These are phyloP conservation scores for Xylariaceae sp. DNA, from an alignment of 2,329 filamentous ascomycete species.

Conservation along the genomic window DNA sequence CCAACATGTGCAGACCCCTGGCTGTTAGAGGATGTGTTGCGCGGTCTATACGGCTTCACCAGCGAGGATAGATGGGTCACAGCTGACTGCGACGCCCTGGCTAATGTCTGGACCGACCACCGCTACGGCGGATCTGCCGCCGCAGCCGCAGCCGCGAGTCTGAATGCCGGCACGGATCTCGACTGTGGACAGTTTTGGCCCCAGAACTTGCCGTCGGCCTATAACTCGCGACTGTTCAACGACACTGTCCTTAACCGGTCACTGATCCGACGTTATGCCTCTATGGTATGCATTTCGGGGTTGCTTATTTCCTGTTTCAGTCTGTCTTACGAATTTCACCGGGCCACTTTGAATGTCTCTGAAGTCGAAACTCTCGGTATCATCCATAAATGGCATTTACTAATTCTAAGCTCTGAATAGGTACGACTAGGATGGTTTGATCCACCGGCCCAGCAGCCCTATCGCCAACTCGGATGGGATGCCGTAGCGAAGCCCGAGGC, in stretches of 20 bases:
- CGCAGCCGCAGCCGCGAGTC: constrained; percentile 38
- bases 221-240: constrained; percentile 42
- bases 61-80: constrained; percentile 64
- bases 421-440: constrained; percentile 63
- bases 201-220: constrained; percentile 35
- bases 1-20: constrained; percentile 66
- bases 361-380: too few species aligned
- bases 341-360: too few species aligned
- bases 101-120: constrained; percentile 55
- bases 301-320: too few species aligned
- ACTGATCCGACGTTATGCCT: constrained; percentile 55
- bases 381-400: too few species aligned
- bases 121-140: constrained; percentile 40
- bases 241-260: constrained; percentile 51
- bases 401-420: too few species aligned
- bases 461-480: constrained; percentile 54
- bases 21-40: constrained; percentile 62
- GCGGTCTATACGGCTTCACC: constrained; percentile 66
- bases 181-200: constrained; percentile 37
- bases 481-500: constrained; percentile 59
- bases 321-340: too few species aligned
- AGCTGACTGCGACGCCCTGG: constrained; percentile 66
- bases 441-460: constrained; percentile 45
- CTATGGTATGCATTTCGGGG: too few species aligned
- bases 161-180: constrained; percentile 43